Base-by-base conservation (phyloP, 2,329 filamentous ascomycete species). In the Cytospora leucostoma region DNA sequence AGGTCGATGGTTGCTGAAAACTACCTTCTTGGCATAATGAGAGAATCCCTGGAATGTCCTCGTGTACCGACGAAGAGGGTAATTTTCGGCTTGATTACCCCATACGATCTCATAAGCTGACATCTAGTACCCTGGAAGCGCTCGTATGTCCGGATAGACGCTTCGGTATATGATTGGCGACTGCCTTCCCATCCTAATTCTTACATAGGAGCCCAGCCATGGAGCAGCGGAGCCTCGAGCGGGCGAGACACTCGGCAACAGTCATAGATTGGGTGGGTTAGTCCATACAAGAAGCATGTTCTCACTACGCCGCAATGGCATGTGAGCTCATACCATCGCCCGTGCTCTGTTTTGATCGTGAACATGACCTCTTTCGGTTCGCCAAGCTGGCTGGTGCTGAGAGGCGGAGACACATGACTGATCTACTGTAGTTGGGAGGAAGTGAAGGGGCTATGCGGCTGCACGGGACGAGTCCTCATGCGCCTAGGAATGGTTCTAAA, bases 301-400 rank as follows among this genome's bases (percentile, higher is more conserved):
- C n/a, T 19, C 12, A 34, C 15, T 5, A 6, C 5, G 6, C n/a
- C 12, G 2, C 37, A 33, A 21, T 44, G 13, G 6, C 2, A 8
- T 56, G 7, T 44, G 4, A 56, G 21, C 17, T 21, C 37, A 38
- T 8, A 10, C 1, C 11, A 27, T 5, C 21, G 15, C 44, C 1
- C 13, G 17, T 17, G 13, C 33, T 13, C n/a, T 33, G 1, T 33
- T 47, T 47, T 19, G 15, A 10, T 37, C 2, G 13, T 13, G 12
- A 12, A n/a, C 35, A 37, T 17, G 34, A 47, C 10, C n/a, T 33
- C 8, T 47, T 34, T 8, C 12, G 6, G 27, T 7, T n/a, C 38
- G 54, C 37, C 15, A 56, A 56, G 38, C 4, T 38, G 15, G 27
- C 5, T 34, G 37, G 53, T 56, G 37, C 53, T 44, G 35, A 56